These are phyloP conservation scores for Colletotrichum euphorbiae DNA, from an alignment of 2,329 filamentous ascomycete genomes.

Conservation along the genomic window DNA sequence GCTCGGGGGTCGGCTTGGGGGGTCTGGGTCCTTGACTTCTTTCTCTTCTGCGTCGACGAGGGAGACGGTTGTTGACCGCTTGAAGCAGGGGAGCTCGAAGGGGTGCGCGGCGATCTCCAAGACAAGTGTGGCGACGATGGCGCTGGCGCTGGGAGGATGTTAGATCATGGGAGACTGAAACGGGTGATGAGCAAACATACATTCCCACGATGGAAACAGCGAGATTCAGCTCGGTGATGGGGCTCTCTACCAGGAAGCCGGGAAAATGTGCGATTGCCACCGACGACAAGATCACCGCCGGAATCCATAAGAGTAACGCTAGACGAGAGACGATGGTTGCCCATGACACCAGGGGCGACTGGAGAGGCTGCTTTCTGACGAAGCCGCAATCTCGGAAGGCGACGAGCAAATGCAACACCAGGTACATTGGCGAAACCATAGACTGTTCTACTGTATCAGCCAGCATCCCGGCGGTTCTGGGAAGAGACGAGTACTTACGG, in stretches of 20 bases:
- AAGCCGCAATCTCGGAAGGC: slow-evolving; percentile 43
- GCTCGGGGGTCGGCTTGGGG: slow-evolving; percentile 18
- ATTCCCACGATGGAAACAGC: slow-evolving; percentile 44
- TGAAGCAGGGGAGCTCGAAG: slow-evolving; percentile 43
- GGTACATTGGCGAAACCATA: slow-evolving; percentile 47
- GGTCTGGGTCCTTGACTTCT: slow-evolving; percentile 35
- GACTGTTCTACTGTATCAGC: slow-evolving; percentile 40
- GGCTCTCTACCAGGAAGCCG: slow-evolving; percentile 42
- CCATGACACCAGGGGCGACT: slow-evolving; percentile 48
- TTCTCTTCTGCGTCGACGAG: slow-evolving; percentile 34
- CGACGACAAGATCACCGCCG: slow-evolving; percentile 43
- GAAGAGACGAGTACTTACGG: slow-evolving; percentile 7
- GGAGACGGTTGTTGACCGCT: slow-evolving; percentile 21
- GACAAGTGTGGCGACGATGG: slow-evolving; percentile 40
- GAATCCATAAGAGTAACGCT: slow-evolving; percentile 45
- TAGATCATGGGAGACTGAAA: background rate
- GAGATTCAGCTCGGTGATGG: slow-evolving; percentile 41
- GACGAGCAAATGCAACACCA: slow-evolving; percentile 47
- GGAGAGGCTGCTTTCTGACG: slow-evolving; percentile 42
- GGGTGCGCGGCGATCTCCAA: slow-evolving; percentile 42
- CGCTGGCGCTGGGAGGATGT: background rate
- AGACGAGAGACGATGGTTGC: slow-evolving; percentile 46
- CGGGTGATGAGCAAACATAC: slow-evolving; percentile 34
- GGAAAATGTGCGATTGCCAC: slow-evolving; percentile 43
- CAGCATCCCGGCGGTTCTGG: background rate